Conservation (phyloP, 139 green algal species). For the Picochlorum sp. region DNA sequence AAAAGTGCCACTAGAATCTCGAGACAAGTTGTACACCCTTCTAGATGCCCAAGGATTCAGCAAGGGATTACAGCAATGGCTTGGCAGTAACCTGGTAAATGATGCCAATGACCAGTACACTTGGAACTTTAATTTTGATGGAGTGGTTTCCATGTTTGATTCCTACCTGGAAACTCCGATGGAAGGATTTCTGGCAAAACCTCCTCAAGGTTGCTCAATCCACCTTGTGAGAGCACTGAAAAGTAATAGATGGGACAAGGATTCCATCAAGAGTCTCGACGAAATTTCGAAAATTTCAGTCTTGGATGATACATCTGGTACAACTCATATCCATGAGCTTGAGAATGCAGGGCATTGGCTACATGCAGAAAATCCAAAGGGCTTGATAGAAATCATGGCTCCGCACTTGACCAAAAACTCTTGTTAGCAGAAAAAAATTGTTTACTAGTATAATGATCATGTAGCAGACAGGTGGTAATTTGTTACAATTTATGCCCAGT, state of each 20-base stretch:
- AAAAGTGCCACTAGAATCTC: conserved; percentile 36
- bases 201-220: conserved; percentile 32
- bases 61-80: conserved; percentile 52
- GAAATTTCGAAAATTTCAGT: neutral
- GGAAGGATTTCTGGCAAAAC: conserved; percentile 30
- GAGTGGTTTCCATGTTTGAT: conserved; percentile 49
- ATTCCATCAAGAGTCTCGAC: conserved; percentile 12
- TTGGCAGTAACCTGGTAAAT: conserved; percentile 55
- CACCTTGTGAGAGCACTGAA: conserved; percentile 50
- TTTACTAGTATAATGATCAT: too few relatives aligned
- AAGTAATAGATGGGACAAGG: conserved; percentile 40
- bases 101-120: neutral
- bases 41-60: conserved; percentile 27
- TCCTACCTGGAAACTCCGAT: conserved; percentile 45
- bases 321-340: conserved; percentile 32
- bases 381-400: conserved; percentile 38
- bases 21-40: conserved; percentile 34
- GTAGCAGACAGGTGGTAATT: too few relatives aligned
- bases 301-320: too few relatives aligned
- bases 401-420: neutral
- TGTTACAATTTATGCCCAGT: neutral
- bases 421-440: too few relatives aligned
- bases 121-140: conserved; percentile 40
- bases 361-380: conserved; percentile 60
- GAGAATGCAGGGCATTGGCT: conserved; percentile 63